These are phyloP conservation scores for Diospyros lotus DNA, from an alignment of 148 eudicot species.

Conservation along the genomic window DNA sequence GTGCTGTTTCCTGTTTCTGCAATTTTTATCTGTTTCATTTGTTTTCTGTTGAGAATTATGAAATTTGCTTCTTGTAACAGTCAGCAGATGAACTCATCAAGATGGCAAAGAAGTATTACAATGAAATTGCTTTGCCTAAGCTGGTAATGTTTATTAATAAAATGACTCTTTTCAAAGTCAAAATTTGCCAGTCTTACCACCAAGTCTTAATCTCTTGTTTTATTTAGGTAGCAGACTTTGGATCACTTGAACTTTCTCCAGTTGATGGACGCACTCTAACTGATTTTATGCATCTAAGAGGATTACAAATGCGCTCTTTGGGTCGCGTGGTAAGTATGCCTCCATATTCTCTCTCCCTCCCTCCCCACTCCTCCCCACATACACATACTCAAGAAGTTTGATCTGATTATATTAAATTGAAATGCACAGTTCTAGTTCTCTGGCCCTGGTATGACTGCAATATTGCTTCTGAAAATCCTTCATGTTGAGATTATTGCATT, in stretches of 20 bases:
- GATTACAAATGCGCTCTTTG: constrained; percentile 83
- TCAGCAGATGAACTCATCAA: constrained; percentile 72
- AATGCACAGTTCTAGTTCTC: neutral
- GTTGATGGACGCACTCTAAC: constrained; percentile 97
- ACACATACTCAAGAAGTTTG: neutral
- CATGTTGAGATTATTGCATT: neutral
- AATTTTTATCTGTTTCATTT: neutral
- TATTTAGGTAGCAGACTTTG: constrained; percentile 85
- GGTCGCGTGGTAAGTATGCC: constrained; percentile 78
- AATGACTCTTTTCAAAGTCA: constrained; percentile 2
- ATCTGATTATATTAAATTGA: neutral
- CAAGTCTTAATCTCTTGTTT: constrained; percentile 16
- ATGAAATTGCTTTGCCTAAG: constrained; percentile 91
- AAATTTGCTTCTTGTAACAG: constrained; percentile 35
- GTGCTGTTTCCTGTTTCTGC: neutral
- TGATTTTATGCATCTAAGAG: constrained; percentile 99
- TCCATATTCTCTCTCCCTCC: constrained; percentile 2
- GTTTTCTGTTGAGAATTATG: neutral
- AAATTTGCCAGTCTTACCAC: neutral
- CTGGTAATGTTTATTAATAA: constrained; percentile 48
- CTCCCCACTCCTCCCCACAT: neutral
- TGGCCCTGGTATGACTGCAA: neutral
- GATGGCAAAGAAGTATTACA: constrained; percentile 70
- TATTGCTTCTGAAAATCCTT: constrained; percentile 7
- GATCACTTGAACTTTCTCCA: constrained; percentile 98